Evolutionary conservation across 768 basidiomycete genomes (phyloP), one percentile per base, ranked within the genome.

Genomic region (Boletus vinaceobasis): DNA sequence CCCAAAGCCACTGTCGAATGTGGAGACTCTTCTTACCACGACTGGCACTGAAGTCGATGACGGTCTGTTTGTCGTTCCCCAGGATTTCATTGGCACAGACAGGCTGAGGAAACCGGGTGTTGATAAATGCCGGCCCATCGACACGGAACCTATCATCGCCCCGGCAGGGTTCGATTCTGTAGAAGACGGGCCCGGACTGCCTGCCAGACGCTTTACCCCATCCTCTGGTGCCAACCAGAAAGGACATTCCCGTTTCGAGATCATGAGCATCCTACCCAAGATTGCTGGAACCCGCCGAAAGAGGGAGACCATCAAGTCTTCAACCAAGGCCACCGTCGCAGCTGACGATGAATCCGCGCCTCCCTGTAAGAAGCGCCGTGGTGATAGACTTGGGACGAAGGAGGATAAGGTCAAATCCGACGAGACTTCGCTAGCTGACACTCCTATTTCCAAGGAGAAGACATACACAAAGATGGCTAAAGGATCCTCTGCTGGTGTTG

Each of bases 381-480:
- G 52, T 39, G 60, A 43, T 26, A 54, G 17, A 31, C n/a, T 38
- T 32, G 42, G 21, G 26, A 32, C 32, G 15, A 37, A 15, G 21
- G 53, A 43, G 23, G 33, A 57, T 33, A 52, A 38, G 13, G n/a
- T 43, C 45, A 40, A 48, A 17, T 32, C 23, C 32, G 48, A 48
- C 14, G 44, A 52, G 39, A 48, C 32, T n/a, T 32, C 26, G 5
- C 35, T 26, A 19, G 57, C 38, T 21, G 26, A 53, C 23, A 42
- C 54, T 11, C 50, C 60, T 7, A 45, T 29, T 19, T 47, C 54
- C 26, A 51, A 56, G 29, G 57, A 60, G 4, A 76, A 70, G 52
- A 73, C 67, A 55, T 70, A 68, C 54, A 65, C 65, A 3, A 73
- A 68, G 57, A 73, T 71, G 58, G 67, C 60, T 17, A 70, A 71